Conservation (phyloP, 805 yeast species). For the Hanseniaspora lindneri region DNA sequence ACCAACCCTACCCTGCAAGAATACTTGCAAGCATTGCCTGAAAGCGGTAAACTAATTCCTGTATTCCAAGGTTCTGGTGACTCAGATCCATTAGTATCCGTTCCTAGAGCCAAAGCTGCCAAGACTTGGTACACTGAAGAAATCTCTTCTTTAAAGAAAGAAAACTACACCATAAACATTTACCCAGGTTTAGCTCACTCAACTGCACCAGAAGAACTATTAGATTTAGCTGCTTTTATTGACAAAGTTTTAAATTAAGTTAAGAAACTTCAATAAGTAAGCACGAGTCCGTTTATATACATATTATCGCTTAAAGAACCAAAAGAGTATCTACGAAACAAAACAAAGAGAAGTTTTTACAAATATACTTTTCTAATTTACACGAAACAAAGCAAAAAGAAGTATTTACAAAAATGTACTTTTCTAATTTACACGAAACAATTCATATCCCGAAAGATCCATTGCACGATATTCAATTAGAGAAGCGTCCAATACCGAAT, state of each 20-base stretch:
- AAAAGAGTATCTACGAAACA: too few species aligned
- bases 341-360: too few species aligned
- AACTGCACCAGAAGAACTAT: constrained; percentile 54
- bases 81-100: constrained; percentile 50
- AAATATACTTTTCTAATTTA: constrained; percentile 10
- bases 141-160: constrained; percentile 23
- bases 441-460: constrained; percentile 1
- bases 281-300: too few species aligned
- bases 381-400: constrained; percentile 15
- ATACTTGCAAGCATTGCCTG: constrained; percentile 25
- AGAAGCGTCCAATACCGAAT: constrained; percentile 18
- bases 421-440: constrained; percentile 15
- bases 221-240: constrained; percentile 40
- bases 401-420: constrained; percentile 6
- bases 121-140: constrained; percentile 34
- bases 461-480: constrained; percentile 9
- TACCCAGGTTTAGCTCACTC: constrained; percentile 62
- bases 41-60: constrained; percentile 50
- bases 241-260: constrained; percentile 20
- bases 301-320: too few species aligned
- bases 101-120: constrained; percentile 29
- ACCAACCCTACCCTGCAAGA: constrained; percentile 15
- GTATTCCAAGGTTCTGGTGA: constrained; percentile 85
- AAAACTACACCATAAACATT: constrained; percentile 37
- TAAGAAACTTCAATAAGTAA: too few species aligned